These are phyloP conservation scores for Calocybe indica DNA, from an alignment of 768 basidiomycete genomes.

Conservation along the genomic window DNA sequence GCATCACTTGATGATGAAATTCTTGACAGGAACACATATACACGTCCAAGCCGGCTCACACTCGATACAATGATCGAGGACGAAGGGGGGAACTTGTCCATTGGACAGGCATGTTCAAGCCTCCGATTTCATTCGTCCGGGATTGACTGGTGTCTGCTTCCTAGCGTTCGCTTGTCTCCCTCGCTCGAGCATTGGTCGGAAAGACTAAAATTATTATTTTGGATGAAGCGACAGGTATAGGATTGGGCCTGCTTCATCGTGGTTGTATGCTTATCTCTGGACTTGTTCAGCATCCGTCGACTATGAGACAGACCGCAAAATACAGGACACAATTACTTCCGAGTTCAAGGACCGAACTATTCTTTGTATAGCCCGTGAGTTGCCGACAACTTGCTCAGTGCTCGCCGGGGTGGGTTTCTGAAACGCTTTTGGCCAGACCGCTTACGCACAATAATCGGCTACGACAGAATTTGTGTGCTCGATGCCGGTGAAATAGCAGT, in stretches of 20 bases:
- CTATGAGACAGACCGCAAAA: constrained; percentile 82
- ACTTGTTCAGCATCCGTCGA: constrained; percentile 84
- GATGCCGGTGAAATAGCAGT: constrained; percentile 74
- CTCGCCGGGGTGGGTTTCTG: neutral
- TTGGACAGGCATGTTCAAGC: no score
- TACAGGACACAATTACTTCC: constrained; percentile 83
- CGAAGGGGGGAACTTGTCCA: no score
- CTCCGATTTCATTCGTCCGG: no score
- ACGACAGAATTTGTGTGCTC: constrained; percentile 79
- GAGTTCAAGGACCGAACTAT: constrained; percentile 78
- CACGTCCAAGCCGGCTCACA: constrained; percentile 86
- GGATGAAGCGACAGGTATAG: constrained; percentile 65
- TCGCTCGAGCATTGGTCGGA: no score
- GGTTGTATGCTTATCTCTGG: constrained; percentile 6
- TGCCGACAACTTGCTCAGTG: no score
- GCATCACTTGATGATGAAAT: constrained; percentile 80
- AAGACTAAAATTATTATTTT: constrained; percentile 86
- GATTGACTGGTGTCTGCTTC: no score
- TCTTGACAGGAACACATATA: constrained; percentile 81
- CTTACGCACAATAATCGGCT: constrained; percentile 80
- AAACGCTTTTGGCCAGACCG: constrained; percentile 49
- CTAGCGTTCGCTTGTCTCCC: no score
- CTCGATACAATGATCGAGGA: no score
- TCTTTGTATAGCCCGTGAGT: constrained; percentile 75
- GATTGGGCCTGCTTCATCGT: neutral